Percentiles rank a stretch among this genome's conserved stretches.
Evolutionary conservation across 2,329 filamentous ascomycete genomes (phyloP).

Genomic region (Ampelomyces quisqualis): DNA sequence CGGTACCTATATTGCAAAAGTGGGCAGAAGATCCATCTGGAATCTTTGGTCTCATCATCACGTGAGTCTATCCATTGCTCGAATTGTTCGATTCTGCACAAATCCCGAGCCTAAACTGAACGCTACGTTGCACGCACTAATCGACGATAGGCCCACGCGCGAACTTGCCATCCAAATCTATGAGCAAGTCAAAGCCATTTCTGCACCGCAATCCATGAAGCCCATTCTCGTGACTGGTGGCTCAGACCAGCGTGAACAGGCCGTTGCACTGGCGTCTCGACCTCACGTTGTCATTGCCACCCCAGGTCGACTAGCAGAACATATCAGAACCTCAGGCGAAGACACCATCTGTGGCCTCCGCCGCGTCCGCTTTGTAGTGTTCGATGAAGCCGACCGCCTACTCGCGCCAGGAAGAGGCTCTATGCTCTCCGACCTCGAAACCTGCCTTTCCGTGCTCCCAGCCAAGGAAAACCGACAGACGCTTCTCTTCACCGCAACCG

Average conservation of each 20-base stretch:
- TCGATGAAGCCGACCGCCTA: slow-evolving; percentile 93
- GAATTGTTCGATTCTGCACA: not conserved
- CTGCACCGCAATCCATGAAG: slow-evolving; percentile 82
- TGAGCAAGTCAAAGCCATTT: slow-evolving; percentile 93
- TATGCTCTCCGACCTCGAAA: slow-evolving; percentile 93
- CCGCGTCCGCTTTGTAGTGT: slow-evolving; percentile 79
- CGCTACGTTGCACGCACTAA: not conserved
- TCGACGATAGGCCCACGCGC: slow-evolving; percentile 45
- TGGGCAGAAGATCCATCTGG: slow-evolving; percentile 91
- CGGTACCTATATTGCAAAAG: slow-evolving; percentile 87
- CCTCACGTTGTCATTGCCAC: slow-evolving; percentile 95
- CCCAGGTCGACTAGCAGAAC: slow-evolving; percentile 84
- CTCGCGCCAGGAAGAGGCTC: slow-evolving; percentile 73
- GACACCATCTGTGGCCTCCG: slow-evolving; percentile 83
- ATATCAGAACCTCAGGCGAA: slow-evolving; percentile 85
- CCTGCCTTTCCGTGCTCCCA: slow-evolving; percentile 80
- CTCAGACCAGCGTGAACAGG: slow-evolving; percentile 87
- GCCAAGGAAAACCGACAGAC: slow-evolving; percentile 81
- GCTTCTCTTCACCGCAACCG: slow-evolving; percentile 90
- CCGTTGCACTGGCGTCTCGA: slow-evolving; percentile 74
- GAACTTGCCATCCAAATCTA: slow-evolving; percentile 95
- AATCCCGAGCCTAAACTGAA: not conserved
- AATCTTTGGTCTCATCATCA: slow-evolving; percentile 86
- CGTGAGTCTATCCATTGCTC: slow-evolving; percentile 60
- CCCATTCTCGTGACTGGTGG: slow-evolving; percentile 88